Evolutionary conservation across 768 basidiomycete genomes (phyloP).

Genomic region (Agaricus bisporus): DNA sequence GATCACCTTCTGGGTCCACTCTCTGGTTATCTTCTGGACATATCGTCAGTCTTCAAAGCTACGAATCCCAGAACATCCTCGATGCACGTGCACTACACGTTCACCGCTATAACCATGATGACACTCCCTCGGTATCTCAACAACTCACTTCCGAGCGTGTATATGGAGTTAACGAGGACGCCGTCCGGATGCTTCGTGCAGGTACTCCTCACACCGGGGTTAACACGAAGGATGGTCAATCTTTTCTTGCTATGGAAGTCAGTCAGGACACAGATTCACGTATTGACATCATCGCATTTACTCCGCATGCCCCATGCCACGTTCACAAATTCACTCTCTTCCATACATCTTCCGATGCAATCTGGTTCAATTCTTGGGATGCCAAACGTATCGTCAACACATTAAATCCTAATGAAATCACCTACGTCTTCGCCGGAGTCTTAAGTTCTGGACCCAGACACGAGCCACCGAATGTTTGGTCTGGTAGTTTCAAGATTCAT

Average conservation of each 20-base stretch:
- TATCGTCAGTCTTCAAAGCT: conserved; percentile 24
- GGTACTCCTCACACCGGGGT: neutral
- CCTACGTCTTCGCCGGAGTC: conserved; percentile 23
- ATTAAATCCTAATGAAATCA: conserved; percentile 15
- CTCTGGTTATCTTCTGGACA: conserved; percentile 24
- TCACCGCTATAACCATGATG: conserved; percentile 7
- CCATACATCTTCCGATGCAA: conserved; percentile 24
- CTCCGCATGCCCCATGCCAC: conserved; percentile 6
- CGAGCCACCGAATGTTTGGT: conserved; percentile 30
- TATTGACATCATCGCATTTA: conserved; percentile 25
- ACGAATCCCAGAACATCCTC: conserved; percentile 21
- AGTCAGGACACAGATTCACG: conserved; percentile 36
- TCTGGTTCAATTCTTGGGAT: conserved; percentile 34
- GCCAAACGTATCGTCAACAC: conserved; percentile 16
- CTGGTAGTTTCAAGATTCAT: conserved; percentile 18
- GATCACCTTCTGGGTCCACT: conserved; percentile 26
- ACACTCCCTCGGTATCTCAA: conserved; percentile 2
- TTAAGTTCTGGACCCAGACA: conserved; percentile 27
- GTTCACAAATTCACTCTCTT: conserved; percentile 20
- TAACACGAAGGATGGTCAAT: neutral
- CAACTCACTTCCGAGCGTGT: neutral
- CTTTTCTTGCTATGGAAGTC: conserved; percentile 27
- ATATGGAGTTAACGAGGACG: conserved; percentile 25
- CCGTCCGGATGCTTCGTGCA: conserved; percentile 28
- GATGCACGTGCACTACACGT: conserved; percentile 26